phyloP scores from a whole-genome alignment of 2,329 filamentous ascomycete species.

The Alternaria dauci region DNA sequence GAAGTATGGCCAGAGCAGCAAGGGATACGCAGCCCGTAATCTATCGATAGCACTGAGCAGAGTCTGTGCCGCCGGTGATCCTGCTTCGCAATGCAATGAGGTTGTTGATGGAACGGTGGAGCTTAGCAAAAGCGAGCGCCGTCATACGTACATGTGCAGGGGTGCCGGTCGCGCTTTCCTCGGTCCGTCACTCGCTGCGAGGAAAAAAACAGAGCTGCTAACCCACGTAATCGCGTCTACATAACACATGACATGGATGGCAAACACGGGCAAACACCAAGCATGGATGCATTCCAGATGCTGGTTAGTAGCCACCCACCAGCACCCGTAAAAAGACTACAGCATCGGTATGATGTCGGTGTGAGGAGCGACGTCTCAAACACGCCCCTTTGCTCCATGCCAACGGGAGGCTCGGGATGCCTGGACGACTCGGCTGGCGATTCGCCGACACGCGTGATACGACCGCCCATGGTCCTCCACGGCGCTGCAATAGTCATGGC shows the following conservation, averaged over 20 bases:
- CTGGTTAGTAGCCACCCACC: conserved; percentile 22
- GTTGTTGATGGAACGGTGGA: conserved; percentile 22
- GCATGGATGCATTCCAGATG: conserved; percentile 13
- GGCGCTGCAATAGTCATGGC: conserved; percentile 23
- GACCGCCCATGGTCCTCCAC: conserved; percentile 3
- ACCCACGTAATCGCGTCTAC: conserved; percentile 26
- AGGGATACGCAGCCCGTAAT: conserved; percentile 29
- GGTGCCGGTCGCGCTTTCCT: conserved; percentile 14
- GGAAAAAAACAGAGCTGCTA: conserved; percentile 13
- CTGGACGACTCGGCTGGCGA: conserved; percentile 13
- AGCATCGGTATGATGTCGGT: conserved; percentile 20
- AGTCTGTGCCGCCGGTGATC: conserved; percentile 37
- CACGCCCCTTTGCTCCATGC: conserved; percentile 23
- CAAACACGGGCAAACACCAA: conserved; percentile 7
- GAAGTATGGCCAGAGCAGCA: conserved; percentile 37
- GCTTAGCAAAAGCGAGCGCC: conserved; percentile 12
- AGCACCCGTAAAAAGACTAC: conserved; percentile 5
- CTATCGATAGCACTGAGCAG: conserved; percentile 25
- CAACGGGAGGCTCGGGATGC: conserved; percentile 17
- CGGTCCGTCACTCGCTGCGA: conserved; percentile 4
- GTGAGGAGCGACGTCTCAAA: conserved; percentile 24
- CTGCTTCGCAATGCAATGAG: conserved; percentile 26
- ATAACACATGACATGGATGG: conserved; percentile 13
- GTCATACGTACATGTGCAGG: conserved; percentile 22
- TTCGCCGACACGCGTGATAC: conserved; percentile 17